phyloP scores from a whole-genome alignment of 2,329 filamentous ascomycete species.

The Gnomoniopsis sp. region DNA sequence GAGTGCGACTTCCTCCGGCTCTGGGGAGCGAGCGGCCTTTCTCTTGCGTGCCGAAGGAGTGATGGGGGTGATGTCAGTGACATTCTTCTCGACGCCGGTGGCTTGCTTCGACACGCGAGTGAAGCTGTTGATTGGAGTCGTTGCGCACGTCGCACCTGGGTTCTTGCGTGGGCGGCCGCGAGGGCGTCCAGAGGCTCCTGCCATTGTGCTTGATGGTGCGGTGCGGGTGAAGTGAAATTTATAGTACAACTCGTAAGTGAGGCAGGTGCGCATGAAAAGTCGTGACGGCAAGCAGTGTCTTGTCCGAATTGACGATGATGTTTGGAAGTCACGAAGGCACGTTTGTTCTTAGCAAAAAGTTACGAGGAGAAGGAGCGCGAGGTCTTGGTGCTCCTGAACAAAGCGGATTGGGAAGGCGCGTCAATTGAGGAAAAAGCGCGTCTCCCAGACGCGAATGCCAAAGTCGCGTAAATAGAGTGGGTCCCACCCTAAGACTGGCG shows the following conservation, averaged over 20 bases:
- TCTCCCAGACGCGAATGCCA: neutral
- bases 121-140: slow-evolving; percentile 39
- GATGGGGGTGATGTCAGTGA: slow-evolving; percentile 19
- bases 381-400: neutral
- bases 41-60: slow-evolving; percentile 33
- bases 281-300: neutral
- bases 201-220: slow-evolving; percentile 5
- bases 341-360: neutral
- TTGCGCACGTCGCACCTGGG: neutral
- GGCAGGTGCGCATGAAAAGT: neutral
- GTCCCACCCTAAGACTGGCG: neutral
- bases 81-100: slow-evolving; percentile 22
- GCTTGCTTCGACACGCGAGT: slow-evolving; percentile 44
- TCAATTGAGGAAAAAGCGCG: neutral
- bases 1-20: slow-evolving; percentile 24
- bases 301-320: neutral
- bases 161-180: slow-evolving; percentile 16
- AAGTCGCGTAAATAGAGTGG: slow-evolving; percentile 2
- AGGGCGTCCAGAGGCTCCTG: slow-evolving; percentile 5
- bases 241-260: neutral
- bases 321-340: neutral
- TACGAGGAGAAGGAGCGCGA: neutral
- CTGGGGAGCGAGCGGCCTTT: slow-evolving; percentile 27
- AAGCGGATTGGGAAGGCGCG: neutral
- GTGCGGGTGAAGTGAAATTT: neutral